These are phyloP conservation scores for Asterella californica DNA, from an alignment of 225 moss, liverwort and hornwort genomes.

Conservation along the genomic window DNA sequence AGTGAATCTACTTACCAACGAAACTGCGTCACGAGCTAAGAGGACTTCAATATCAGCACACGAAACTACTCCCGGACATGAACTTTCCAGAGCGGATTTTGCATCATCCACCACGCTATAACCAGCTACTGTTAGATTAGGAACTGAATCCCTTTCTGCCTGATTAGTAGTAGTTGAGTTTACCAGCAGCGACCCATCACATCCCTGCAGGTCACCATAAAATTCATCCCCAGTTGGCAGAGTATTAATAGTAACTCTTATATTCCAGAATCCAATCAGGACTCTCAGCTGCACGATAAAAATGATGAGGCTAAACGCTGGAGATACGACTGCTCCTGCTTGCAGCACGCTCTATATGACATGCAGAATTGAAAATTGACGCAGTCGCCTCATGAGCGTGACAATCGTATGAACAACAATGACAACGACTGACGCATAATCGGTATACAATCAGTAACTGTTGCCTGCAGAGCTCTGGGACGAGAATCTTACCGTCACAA, in stretches of 20 bases:
- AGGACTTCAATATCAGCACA: conserved; percentile 44
- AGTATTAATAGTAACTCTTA: background rate
- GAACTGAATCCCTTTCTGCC: conserved; percentile 30
- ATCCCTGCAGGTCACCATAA: conserved; percentile 32
- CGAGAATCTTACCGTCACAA: conserved; percentile 28
- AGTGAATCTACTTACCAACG: conserved; percentile 25
- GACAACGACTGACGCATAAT: background rate
- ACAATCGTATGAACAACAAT: too few relatives aligned
- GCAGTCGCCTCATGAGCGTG: too few relatives aligned
- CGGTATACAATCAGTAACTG: background rate
- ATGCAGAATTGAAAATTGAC: too few relatives aligned
- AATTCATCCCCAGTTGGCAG: background rate
- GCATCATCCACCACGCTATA: conserved; percentile 30
- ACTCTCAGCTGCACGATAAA: background rate
- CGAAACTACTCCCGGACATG: conserved; percentile 45
- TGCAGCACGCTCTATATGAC: too few relatives aligned
- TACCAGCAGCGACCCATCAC: conserved; percentile 43
- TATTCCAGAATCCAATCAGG: background rate
- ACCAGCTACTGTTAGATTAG: conserved; percentile 29
- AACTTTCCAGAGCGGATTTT: conserved; percentile 32
- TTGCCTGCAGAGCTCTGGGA: background rate
- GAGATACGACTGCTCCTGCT: too few relatives aligned
- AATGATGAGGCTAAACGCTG: too few relatives aligned
- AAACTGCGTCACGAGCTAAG: conserved; percentile 35
- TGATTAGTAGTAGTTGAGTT: conserved; percentile 31